phyloP scores from a whole-genome alignment of 495 filamentous ascomycete genomes.

The Daldinia grandis region DNA sequence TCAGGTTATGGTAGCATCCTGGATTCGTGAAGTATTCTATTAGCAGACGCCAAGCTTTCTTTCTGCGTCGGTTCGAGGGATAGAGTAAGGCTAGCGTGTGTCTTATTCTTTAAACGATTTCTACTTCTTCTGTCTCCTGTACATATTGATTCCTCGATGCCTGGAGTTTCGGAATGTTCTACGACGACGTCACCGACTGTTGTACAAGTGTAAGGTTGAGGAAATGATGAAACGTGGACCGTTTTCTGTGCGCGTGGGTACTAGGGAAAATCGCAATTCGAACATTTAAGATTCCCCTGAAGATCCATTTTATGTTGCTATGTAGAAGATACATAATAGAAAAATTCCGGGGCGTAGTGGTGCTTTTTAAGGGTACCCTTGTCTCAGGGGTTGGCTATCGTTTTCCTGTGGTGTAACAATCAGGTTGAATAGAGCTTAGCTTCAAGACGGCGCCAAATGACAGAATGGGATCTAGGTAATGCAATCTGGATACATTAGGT shows the following conservation, averaged over 20 bases:
- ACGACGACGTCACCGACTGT: conserved; percentile 32
- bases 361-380: conserved; percentile 16
- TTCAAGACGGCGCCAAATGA: conserved; percentile 8
- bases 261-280: conserved; percentile 36
- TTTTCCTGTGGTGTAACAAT: not conserved
- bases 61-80: conserved; percentile 1
- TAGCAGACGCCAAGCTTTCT: not conserved
- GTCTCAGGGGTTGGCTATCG: conserved; percentile 9
- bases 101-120: not conserved
- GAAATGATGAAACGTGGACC: conserved; percentile 37
- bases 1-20: not conserved
- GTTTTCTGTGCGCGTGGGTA: conserved; percentile 33
- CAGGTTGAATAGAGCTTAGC: conserved; percentile 13
- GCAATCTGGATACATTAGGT: no score
- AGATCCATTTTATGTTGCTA: conserved; percentile 29
- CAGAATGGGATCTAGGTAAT: conserved; percentile 2
- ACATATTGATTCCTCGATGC: not conserved
- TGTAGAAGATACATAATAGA: conserved; percentile 27
- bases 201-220: conserved; percentile 12
- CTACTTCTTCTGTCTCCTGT: not conserved
- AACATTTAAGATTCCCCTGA: conserved; percentile 32
- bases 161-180: conserved; percentile 31
- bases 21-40: not conserved
- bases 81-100: conserved; percentile 8
- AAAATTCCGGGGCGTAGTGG: conserved; percentile 27